Base-by-base conservation (phyloP, 495 filamentous ascomycete genomes). In the Podospora tetraspora region DNA sequence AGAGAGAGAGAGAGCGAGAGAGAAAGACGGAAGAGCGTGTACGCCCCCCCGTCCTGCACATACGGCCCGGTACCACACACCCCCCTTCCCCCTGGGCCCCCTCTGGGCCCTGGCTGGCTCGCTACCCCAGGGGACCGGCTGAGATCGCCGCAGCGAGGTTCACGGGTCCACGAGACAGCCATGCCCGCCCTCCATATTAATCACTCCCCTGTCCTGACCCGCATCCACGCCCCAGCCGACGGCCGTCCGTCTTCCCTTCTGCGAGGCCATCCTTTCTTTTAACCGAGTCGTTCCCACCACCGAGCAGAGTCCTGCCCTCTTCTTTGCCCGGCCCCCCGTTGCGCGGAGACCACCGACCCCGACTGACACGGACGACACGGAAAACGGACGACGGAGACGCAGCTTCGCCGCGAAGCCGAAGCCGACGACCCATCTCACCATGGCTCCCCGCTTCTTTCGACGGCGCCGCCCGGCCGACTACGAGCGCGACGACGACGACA, bases 171-270 rank as follows among this genome's bases (percentile, higher is more conserved):
- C 66, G 56, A 67, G 71, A 68, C 66, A 64, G 69, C 74, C 74
- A 75, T 74, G 72, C 71, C 62, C 70, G 66, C 69, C 56, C 57
- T 62, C 69, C 58, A 68, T 70, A 74, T 68, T 75, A 72, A 72
- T 57, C 71, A 64, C 59, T 57, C 52, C 61, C 64, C 65, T 71
- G 64, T 61, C 66, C 67, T 66, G 63, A 61, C 71, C 66, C 69
- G 61, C 71, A 63, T 56, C 63, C 37, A 43, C 63, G 43, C 24
- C 63, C 27, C 61, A 52, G 29, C 61, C 62, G 23, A 34, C 63
- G 52, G 27, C 63, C 25, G 24, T n/a, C 22, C 57, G 63, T 52
- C 65, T 66, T 52, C 43, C 24, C 27, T 21, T 34, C 52, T 61
- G 57, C 61, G 43, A 52, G 43, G 65, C 67, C 32, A 37, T 66